Base-by-base conservation (phyloP, 1,284 basidiomycete genomes). In the Cerioporus squamosus region DNA sequence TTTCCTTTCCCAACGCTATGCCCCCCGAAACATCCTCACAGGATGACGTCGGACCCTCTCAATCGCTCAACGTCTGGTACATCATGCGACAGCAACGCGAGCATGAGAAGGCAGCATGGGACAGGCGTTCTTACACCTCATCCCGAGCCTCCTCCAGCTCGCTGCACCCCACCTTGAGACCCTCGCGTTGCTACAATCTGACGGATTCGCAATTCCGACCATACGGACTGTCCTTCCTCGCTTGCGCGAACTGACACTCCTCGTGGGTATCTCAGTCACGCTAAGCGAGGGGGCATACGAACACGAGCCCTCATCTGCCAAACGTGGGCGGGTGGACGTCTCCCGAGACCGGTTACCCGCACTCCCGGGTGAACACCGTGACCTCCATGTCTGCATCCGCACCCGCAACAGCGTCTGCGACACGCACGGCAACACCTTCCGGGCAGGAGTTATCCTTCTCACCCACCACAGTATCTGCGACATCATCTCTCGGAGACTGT, bases 171-270 rank as follows among this genome's bases (percentile, higher is more conserved):
- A 61, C 46, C 47, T 64, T 45, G 59, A 59, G 43, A 57, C 62
- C 38, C 52, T 64, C 49, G 57, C 57, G 22, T 44, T 64, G n/a
- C 20, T 61, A 20, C 62, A 64, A 33, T 61, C 62, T 20, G 62
- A 64, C 38, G 55, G 51, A 7, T 54, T 59, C 36, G 40, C 50
- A 8, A 44, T 59, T 18, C 62, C 62, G 42, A 23, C 53, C 24
- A 45, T 64, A 43, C 52, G 31, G 14, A 18, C 43, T 39, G 6
- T 31, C 36, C 57, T 64, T 2, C 59, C 62, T 15, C 53, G 57
- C 5, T 45, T 64, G 17, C 62, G 62, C 49, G 57, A 64, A 44
- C 62, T 64, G 9, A 64, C 62, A 31, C 55, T 64, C 15, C 57
- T 64, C 47, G 48, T 53, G 59, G 62, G 62, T 46, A 53, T 59